Evolutionary conservation across 768 basidiomycete genomes (phyloP).

Genomic region (Serendipita vermifera): DNA sequence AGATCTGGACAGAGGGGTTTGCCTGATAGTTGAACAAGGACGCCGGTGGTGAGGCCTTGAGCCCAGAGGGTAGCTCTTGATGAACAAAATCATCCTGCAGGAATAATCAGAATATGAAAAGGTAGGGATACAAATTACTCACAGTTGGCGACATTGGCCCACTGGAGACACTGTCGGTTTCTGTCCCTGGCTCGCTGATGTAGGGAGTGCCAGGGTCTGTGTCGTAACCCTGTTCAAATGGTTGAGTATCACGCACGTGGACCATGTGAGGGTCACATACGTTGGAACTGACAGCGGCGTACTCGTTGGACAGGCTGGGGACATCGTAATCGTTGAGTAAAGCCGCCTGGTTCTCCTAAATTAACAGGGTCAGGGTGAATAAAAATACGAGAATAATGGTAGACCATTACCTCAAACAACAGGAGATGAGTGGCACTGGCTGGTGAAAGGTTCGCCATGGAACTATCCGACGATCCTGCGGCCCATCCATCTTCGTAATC

Average conservation of each 20-base stretch:
- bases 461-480: background rate
- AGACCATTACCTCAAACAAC: slow-evolving; percentile 6
- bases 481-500: background rate
- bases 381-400: too few relatives aligned
- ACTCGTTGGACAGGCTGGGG: background rate
- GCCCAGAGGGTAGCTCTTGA: background rate
- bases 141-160: slow-evolving; percentile 3
- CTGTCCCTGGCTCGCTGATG: slow-evolving; percentile 7
- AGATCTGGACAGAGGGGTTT: background rate
- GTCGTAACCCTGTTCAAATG: slow-evolving; percentile 1
- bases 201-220: slow-evolving; percentile 5
- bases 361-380: too few relatives aligned
- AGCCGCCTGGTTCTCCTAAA: slow-evolving; percentile 1
- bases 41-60: background rate
- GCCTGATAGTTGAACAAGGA: background rate
- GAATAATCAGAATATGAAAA: background rate
- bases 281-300: background rate
- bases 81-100: background rate
- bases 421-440: slow-evolving; percentile 2
- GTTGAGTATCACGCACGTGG: too few relatives aligned
- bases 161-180: slow-evolving; percentile 9
- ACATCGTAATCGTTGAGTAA: background rate
- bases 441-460: background rate
- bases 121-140: background rate
- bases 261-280: background rate